Conservation (phyloP, 345 rosid genomes). For the Gossypioides kirkii region DNA sequence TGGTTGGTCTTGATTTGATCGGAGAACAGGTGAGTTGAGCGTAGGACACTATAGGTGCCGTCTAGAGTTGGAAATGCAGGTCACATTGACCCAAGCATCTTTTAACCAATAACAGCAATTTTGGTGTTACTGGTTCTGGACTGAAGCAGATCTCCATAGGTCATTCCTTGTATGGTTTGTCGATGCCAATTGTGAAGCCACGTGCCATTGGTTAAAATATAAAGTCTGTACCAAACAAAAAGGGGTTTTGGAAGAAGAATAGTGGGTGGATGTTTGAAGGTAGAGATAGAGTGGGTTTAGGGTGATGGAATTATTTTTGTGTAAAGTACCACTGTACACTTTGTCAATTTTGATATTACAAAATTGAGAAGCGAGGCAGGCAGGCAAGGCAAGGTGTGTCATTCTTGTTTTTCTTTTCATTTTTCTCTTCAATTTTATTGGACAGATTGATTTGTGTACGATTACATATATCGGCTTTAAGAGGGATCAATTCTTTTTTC, state of each 20-base stretch:
- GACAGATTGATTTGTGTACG: too few species aligned
- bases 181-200: not conserved
- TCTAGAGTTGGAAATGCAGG: not conserved
- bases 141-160: slow-evolving; percentile 3
- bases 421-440: too few species aligned
- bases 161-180: too few species aligned
- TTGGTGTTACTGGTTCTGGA: not conserved
- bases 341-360: too few species aligned
- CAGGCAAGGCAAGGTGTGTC: too few species aligned
- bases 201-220: not conserved
- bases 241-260: not conserved
- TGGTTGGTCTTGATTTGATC: slow-evolving; percentile 85
- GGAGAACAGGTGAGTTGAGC: slow-evolving; percentile 80
- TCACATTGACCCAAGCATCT: not conserved
- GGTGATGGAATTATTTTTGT: not conserved
- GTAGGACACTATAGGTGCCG: not conserved
- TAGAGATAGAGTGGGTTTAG: not conserved
- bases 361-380: too few species aligned
- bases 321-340: slow-evolving; percentile 1
- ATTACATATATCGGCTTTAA: too few species aligned
- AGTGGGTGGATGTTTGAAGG: too few species aligned
- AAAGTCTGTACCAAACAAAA: not conserved
- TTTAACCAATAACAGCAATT: not conserved
- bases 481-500: too few species aligned
- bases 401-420: too few species aligned